Conservation (phyloP, 83 land plant genomes). For the Thuja plicata region DNA sequence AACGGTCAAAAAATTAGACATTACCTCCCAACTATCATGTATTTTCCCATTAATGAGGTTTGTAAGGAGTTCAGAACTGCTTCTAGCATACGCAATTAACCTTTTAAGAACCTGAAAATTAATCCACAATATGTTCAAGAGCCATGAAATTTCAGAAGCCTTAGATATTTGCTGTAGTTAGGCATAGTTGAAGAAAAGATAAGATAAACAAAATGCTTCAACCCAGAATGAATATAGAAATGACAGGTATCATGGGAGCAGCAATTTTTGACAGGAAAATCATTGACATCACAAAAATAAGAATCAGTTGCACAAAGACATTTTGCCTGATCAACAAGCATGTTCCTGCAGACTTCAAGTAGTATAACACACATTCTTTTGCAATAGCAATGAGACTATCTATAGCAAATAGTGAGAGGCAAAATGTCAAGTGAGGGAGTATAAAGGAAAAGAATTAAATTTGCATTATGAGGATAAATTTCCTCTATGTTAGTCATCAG, state of each 20-base stretch:
- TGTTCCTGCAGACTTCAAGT: neutral
- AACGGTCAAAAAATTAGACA: neutral
- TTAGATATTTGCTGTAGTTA: neutral
- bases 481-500: neutral
- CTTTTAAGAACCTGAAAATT: constrained; percentile 62
- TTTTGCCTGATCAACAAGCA: neutral
- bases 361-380: neutral
- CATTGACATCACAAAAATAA: neutral
- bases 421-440: neutral
- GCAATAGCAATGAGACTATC: neutral
- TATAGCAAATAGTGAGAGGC: neutral
- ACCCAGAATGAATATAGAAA: neutral
- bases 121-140: neutral
- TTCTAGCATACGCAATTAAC: constrained; percentile 76
- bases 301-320: neutral
- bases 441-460: neutral
- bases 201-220: neutral
- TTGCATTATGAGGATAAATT: neutral
- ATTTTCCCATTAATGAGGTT: constrained; percentile 41
- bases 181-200: neutral
- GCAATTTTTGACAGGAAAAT: neutral
- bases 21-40: constrained; percentile 32
- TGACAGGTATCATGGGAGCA: neutral
- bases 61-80: constrained; percentile 65
- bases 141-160: neutral